Evolutionary conservation across 176 grass and related monocot genomes (phyloP), one percentile per base, ranked within the genome.

Genomic region (Ensete ventricosum): DNA sequence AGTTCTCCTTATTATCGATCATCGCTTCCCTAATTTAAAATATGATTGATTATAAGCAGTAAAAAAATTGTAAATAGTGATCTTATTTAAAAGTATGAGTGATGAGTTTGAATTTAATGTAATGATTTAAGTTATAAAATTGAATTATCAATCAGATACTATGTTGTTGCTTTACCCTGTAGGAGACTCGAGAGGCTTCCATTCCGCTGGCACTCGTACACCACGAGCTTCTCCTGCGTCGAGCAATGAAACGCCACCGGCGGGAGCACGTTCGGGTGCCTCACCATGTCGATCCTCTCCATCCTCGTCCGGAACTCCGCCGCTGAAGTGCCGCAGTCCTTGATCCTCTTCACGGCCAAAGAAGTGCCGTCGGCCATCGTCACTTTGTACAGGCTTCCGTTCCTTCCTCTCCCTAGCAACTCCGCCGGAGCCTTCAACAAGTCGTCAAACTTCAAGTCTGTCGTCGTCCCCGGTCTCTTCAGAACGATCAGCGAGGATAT

Each of bases 341-440:
- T 92, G 1, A 92, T 79, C n/a, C 86, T 84, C 86, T 92, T 92
- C 83, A 92, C 86, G 62, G 81, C 83, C 23, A 92, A 77, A 52
- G 76, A 81, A 4, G 81, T 76, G 8, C 85, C 83, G 77, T 82
- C 55, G 1, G 77, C 21, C 53, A 84, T 72, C 62, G 77, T 76
- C 75, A 92, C 89, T 81, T 88, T 92, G 80, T 92, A 92, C 17
- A 84, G 74, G 83, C 89, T 92, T 78, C 89, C 85, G 69, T 86
- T 74, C 19, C 86, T 64, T 29, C 89, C 86, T n/a, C 86, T 80
- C 9, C 89, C 83, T 20, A 92, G 78, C 83, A 88, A 80, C 83
- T 92, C 89, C 24, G 89, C 89, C 9, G 85, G 89, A 1, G 81
- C 85, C 81, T 82, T 92, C 72, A 92, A 79, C 67, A 92, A 76